Base-by-base conservation (phyloP, 768 basidiomycete species). In the Rhizopogon salebrosus region DNA sequence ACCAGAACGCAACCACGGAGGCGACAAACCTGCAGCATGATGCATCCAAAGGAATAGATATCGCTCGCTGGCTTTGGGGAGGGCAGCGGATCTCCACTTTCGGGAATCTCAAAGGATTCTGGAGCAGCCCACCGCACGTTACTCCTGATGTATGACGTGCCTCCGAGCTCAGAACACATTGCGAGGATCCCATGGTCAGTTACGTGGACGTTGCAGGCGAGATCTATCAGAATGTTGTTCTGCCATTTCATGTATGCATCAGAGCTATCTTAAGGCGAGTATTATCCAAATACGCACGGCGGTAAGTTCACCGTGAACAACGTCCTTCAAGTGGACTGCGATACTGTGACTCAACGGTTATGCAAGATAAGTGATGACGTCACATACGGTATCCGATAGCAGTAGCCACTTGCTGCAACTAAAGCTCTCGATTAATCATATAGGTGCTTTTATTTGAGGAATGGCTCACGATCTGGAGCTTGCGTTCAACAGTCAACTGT, bases 51-150 rank as follows among this genome's bases (percentile, higher is more conserved):
- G 16, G 53, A 41, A 39, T 54, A 48, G 10, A 54, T 41, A 23
- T 54, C 53, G 39, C 53, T 49, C 13, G 38, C 41, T 14, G 31
- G 39, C 10, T 27, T 26, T 35, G 34, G 11, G n/a, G n/a, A n/a
- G 14, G 34, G 11, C 34, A 5, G 5, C 11, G 2, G 10, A 4
- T 14, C 34, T 35, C 14, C 34, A 13, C 14, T 35, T 2, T 67
- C 60, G 9, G 62, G 54, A 16, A 58, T 22, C 11, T 60, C 62
- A 54, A 72, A 76, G 2, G 76, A 58, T 14, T 68, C 57, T 0
- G 73, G 60, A 43, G 75, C 76, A 16, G 74, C 71, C 74, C 75
- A 77, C 1, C 75, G 69, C 31, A 75, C 69, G 58, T 2, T 49
- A 9, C 18, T 46, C 20, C 6, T n/a, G 11, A 9, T 14, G 1